Base-by-base conservation (phyloP, 2,329 filamentous ascomycete species). In the Trichoderma semiorbis region DNA sequence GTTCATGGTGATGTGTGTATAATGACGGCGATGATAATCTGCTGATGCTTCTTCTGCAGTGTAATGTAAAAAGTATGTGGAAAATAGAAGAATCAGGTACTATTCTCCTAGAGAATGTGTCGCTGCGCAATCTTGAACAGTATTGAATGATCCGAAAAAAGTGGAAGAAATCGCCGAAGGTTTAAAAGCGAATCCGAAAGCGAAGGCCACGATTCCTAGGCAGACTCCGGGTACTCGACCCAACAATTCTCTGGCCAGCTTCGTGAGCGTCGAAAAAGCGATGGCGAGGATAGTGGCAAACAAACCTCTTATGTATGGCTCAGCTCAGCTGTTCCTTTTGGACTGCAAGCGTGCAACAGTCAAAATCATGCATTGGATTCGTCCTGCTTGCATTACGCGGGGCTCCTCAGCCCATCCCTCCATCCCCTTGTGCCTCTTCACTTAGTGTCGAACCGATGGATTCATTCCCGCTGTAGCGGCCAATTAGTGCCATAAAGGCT, bases 1-100 rank as follows among this genome's bases (percentile, higher is more conserved):
- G 61, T 71, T 74, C 75, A 74, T 75, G 39, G 50, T 68, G 66
- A 26, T 24, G 43, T 36, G 7, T 53, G 30, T 53, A 8, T 12
- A 30, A 47, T 24, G 47, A 24, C 24, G 47, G 47, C 11, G 47
- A 53, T 24, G 47, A 53, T 24, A 12, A 24, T 21, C 21, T 53
- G n/a, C 11, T 6, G 21, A 12, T 63, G 5, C 16, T 39, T 28
- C 21, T 11, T 43, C 18, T 28, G 10, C 60, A n/a, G 14, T n/a
- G 24, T 3, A 18, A 12, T 39, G 16, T 50, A 43, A 43, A 43
- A 43, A 43, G 43, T 50, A 12, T 50, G 3, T 50, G 43, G n/a
- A 50, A 6, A 12, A 21, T 5, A 12, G 24, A 26, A 30, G 10
- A 32, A 43, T 36, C 14, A 36, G 34, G 43, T 12, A 10, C 24